Conservation (phyloP, 257 asterid genomes). For the Solanum piurae region DNA sequence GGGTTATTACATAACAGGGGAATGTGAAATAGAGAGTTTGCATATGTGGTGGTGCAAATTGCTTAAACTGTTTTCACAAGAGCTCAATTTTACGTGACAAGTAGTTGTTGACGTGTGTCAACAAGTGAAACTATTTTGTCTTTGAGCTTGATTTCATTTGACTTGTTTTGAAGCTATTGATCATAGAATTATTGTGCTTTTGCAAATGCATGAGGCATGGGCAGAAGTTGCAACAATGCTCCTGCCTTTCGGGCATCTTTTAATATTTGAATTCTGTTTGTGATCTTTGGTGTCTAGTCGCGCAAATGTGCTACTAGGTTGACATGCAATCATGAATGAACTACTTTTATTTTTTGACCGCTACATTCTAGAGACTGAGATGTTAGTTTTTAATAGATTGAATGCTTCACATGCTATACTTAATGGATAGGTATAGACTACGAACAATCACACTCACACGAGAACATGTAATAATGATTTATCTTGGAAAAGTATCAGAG, state of each 20-base stretch:
- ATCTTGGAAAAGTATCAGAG: background rate
- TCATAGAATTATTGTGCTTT: conserved; percentile 8
- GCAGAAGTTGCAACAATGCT: background rate
- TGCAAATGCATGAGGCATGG: background rate
- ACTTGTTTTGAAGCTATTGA: conserved; percentile 5
- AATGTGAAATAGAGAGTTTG: conserved; percentile 7
- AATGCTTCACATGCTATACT: background rate
- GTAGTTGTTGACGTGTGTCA: background rate
- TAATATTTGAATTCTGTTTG: background rate
- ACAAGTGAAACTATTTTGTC: conserved; percentile 5
- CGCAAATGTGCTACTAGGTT: background rate
- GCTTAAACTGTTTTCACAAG: conserved; percentile 21
- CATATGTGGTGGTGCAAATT: conserved; percentile 25
- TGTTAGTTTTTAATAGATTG: background rate
- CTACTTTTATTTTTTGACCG: background rate
- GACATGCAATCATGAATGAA: background rate
- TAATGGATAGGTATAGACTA: background rate
- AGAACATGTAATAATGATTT: background rate
- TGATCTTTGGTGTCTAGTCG: background rate
- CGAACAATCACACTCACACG: background rate
- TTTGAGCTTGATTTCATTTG: conserved; percentile 9
- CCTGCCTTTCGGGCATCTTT: background rate
- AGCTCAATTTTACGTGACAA: conserved; percentile 1
- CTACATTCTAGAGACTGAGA: background rate
- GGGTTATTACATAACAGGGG: conserved; percentile 19